Percentiles rank a stretch among this genome's conserved stretches.
Conservation (phyloP, 2,329 filamentous ascomycete genomes). For the Mariannaea elegans region DNA sequence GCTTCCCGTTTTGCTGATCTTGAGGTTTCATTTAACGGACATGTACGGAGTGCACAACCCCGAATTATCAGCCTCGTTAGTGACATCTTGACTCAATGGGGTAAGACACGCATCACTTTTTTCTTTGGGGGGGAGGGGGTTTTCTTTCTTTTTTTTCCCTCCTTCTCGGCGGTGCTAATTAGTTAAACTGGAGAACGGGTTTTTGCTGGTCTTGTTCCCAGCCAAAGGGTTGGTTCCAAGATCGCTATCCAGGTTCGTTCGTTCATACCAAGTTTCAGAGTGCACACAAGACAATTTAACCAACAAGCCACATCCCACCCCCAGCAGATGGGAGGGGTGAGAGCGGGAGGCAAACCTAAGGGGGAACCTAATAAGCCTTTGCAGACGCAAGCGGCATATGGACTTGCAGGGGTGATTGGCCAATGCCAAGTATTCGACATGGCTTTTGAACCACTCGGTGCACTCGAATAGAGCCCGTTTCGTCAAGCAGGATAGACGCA, state of each 20-base stretch:
- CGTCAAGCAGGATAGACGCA: background rate
- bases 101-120: background rate
- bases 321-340: background rate
- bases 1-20: too few relatives aligned
- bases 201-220: background rate
- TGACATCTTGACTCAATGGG: background rate
- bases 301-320: slow-evolving; percentile 14
- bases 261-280: slow-evolving; percentile 15
- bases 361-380: background rate
- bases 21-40: too few relatives aligned
- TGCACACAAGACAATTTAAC: slow-evolving; percentile 16
- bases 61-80: slow-evolving; percentile 6
- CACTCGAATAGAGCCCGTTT: background rate
- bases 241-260: background rate
- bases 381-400: slow-evolving; percentile 3
- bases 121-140: too few relatives aligned
- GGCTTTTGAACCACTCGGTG: slow-evolving; percentile 1
- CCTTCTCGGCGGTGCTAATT: background rate
- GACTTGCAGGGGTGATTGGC: background rate
- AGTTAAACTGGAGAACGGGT: background rate
- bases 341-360: background rate
- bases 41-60: background rate
- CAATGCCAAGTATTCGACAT: background rate
- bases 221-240: background rate
- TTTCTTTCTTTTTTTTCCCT: too few relatives aligned